Conservation (phyloP, 1,284 basidiomycete species). For the Microstroma glucosiphilum region DNA sequence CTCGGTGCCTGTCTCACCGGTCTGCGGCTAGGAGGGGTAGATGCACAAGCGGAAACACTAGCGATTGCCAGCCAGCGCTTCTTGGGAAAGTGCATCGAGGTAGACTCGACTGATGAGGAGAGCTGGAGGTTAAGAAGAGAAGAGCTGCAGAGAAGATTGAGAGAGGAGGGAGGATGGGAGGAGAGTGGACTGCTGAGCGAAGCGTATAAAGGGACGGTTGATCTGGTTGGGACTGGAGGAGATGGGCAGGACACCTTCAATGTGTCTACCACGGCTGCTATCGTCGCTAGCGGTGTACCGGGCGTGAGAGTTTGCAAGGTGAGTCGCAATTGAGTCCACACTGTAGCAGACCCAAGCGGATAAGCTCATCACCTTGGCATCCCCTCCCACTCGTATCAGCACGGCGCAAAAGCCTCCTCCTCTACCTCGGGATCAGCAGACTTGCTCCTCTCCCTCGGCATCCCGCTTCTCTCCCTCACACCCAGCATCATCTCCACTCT, state of each 20-base stretch:
- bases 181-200: constrained; percentile 1
- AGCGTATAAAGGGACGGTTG: constrained; percentile 37
- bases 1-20: constrained; percentile 43
- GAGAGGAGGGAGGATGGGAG: constrained; percentile 7
- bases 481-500: constrained; percentile 52
- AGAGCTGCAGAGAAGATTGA: neutral
- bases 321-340: constrained; percentile 86
- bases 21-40: constrained; percentile 38
- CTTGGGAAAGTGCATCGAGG: constrained; percentile 27
- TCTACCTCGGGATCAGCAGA: constrained; percentile 93
- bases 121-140: neutral
- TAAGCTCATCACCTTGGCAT: constrained; percentile 79
- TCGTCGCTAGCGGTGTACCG: constrained; percentile 82
- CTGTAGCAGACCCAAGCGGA: constrained; percentile 88
- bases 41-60: constrained; percentile 34
- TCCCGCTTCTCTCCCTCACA: constrained; percentile 65
- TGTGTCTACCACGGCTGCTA: constrained; percentile 87
- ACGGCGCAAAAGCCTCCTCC: constrained; percentile 86
- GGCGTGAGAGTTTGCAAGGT: constrained; percentile 92
- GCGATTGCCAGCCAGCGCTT: constrained; percentile 36
- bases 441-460: constrained; percentile 76
- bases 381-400: constrained; percentile 63
- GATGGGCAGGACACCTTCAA: constrained; percentile 97
- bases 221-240: constrained; percentile 71
- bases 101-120: constrained; percentile 11